Evolutionary conservation across 176 grass and related monocot genomes (phyloP), one percentile per base, ranked within the genome.

Genomic region (Oryza punctata): DNA sequence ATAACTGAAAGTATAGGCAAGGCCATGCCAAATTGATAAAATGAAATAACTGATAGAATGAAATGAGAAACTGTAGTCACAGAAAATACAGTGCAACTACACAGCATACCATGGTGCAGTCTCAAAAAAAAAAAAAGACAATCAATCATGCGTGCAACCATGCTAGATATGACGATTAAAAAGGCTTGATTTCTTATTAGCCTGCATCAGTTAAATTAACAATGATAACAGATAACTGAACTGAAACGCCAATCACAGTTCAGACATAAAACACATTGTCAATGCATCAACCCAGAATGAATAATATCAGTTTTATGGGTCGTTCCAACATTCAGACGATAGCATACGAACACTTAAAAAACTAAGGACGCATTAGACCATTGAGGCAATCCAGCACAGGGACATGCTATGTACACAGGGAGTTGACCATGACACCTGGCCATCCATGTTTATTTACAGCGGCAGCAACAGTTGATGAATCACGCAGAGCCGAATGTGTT

Each of bases 401-500:
- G 49, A 65, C 60, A 30, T 30, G 7, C 14, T 70, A 81, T 85
- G 18, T 85, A 89, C 87, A 89, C 16, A 78, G 16, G 65, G 40
- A 65, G 73, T 67, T 2, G 73, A 57, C 19, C 18, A 68, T 28
- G 6, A 33, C 63, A 73, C 65, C 25, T 47, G 60, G 72, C 23
- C 79, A 68, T 61, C 59, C 69, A 83, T 33, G 49, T 76, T 87
- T 80, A 87, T 90, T 87, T 90, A 90, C 75, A 84, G 80, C 74
- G 74, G 80, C 75, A 32, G 28, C 9, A 11, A 25, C 40, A 0
- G 18, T 13, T 49, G 70, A 72, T 43, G 70, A 72, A 52, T 82
- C 82, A 88, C n/a, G 70, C 81, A 54, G 71, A 93, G 41, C 96
- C 93, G 18, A 98, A 98, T 3, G 93, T 98, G 82, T 85, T 95